A percentile compares a stretch with the other conserved stretches of the same genome.
phyloP scores from a whole-genome alignment of 2,329 filamentous ascomycete species.

The Ilyonectria destructans region DNA sequence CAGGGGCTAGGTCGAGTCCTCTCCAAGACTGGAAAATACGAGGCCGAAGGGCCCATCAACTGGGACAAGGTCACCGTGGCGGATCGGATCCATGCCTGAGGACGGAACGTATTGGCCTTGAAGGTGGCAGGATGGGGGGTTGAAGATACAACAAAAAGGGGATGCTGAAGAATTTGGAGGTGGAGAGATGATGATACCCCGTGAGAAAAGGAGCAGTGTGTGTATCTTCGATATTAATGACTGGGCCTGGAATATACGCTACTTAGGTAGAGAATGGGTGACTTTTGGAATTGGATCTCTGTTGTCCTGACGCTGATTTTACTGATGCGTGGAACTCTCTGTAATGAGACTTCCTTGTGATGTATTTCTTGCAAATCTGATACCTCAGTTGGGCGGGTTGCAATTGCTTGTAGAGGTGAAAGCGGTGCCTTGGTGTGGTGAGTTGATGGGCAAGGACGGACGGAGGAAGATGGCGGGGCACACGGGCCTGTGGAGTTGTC shows the following conservation, averaged over 20 bases:
- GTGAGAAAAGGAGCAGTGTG: conserved; percentile 25
- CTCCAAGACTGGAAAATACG: conserved; percentile 82
- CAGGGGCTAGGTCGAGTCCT: conserved; percentile 87
- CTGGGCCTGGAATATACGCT: not conserved
- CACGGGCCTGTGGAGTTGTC: not conserved
- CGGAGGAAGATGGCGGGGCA: conserved; percentile 3
- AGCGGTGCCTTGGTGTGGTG: not conserved
- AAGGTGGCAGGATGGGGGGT: not conserved
- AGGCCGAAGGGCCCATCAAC: conserved; percentile 70
- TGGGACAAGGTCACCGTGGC: conserved; percentile 63
- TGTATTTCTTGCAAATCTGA: not conserved
- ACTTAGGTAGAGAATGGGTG: not conserved
- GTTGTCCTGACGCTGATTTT: not conserved
- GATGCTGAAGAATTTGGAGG: conserved; percentile 13
- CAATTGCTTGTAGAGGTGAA: not conserved
- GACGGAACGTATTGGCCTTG: too few relatives aligned
- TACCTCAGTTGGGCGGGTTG: not conserved
- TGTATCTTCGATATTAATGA: conserved; percentile 2
- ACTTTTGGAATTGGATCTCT: not conserved
- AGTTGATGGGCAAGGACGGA: not conserved
- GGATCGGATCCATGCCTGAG: conserved; percentile 50
- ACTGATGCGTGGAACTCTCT: too few relatives aligned
- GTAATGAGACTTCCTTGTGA: not conserved
- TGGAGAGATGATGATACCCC: conserved; percentile 47
- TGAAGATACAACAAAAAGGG: conserved; percentile 10